Conservation (phyloP, 2,329 filamentous ascomycete genomes). For the Dendryphion nanum region DNA sequence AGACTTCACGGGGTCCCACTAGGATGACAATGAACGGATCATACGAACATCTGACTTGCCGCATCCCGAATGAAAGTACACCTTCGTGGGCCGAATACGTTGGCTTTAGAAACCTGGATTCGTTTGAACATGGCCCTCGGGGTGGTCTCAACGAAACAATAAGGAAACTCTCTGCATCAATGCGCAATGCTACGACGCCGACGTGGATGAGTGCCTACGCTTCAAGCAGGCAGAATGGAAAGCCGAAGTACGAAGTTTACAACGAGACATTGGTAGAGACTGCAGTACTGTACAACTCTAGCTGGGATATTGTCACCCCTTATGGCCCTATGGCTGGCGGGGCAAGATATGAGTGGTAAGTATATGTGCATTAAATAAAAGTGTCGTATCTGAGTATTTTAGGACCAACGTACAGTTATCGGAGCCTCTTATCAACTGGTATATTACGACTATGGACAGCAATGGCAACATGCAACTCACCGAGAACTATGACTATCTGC, state of each 20-base stretch:
- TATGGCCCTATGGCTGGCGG: neutral
- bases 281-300: neutral
- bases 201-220: no score
- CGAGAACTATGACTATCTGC: conserved; percentile 6
- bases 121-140: no score
- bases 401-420: neutral
- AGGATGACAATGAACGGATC: no score
- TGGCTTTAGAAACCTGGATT: neutral
- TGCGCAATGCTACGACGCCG: no score
- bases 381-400: no score
- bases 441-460: conserved; percentile 2
- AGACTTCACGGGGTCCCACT: no score
- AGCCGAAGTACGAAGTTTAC: neutral
- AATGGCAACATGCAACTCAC: conserved; percentile 7
- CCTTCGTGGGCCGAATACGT: no score
- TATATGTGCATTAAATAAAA: no score
- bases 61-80: no score
- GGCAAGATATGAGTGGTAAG: neutral
- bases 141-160: no score
- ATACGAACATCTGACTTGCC: no score
- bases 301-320: conserved; percentile 1
- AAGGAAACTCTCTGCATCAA: no score
- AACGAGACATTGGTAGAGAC: neutral
- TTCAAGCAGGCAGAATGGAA: neutral
- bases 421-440: conserved; percentile 3